Conservation (phyloP, 2,329 filamentous ascomycete genomes). For the Diaporthe sp. region DNA sequence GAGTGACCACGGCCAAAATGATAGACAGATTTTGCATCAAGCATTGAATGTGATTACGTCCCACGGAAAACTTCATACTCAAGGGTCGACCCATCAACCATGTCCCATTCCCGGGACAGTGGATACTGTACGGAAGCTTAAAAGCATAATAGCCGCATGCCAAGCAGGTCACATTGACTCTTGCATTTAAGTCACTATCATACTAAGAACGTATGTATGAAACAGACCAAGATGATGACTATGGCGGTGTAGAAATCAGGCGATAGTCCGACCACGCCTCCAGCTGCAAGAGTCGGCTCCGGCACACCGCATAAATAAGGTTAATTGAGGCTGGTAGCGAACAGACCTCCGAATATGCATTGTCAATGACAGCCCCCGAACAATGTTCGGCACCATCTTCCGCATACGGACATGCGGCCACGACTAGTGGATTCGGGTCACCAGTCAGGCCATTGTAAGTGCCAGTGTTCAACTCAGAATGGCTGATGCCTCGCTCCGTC, state of each 20-base stretch:
- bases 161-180: neutral
- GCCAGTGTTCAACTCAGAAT: neutral
- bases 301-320: neutral
- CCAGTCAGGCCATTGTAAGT: neutral
- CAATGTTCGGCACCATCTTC: conserved; percentile 13
- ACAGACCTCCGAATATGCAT: conserved; percentile 19
- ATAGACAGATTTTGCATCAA: neutral
- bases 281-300: neutral
- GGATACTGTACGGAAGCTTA: neutral
- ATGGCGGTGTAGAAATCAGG: conserved; percentile 6
- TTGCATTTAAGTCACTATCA: neutral
- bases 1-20: neutral
- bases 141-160: neutral
- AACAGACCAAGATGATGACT: neutral
- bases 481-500: neutral
- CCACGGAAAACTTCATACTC: neutral
- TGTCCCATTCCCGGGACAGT: neutral
- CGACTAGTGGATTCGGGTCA: neutral
- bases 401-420: neutral
- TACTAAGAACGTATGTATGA: neutral
- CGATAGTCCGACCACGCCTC: neutral
- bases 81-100: neutral
- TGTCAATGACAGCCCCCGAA: neutral
- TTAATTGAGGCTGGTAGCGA: neutral
- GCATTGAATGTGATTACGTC: neutral